These are phyloP conservation scores for Blastomyces gilchristii DNA, from an alignment of 2,329 filamentous ascomycete species.

Conservation along the genomic window DNA sequence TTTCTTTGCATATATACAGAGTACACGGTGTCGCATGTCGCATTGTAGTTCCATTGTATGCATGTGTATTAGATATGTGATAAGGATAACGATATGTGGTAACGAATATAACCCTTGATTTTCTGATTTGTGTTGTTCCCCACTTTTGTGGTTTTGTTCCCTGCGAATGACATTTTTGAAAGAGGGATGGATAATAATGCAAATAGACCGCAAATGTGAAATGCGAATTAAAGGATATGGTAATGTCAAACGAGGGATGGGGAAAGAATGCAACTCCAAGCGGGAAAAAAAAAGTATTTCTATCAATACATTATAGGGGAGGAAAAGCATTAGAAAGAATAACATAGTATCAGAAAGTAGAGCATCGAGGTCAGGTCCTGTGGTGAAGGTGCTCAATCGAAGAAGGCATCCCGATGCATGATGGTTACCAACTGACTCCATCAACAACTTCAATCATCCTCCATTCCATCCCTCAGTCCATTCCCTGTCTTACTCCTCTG, in stretches of 20 bases:
- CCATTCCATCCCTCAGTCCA: neutral
- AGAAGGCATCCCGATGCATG: neutral
- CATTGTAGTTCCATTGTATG: neutral
- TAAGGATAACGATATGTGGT: neutral
- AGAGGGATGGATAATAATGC: neutral
- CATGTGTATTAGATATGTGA: neutral
- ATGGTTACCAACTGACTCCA: neutral
- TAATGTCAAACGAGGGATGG: neutral
- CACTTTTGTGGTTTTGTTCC: neutral
- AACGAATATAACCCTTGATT: neutral
- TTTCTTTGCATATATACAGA: too few relatives aligned
- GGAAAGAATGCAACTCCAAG: neutral
- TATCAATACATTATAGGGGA: constrained; percentile 1
- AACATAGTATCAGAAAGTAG: neutral
- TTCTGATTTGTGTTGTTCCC: neutral
- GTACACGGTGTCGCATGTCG: neutral
- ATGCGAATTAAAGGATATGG: neutral
- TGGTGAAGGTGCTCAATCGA: neutral
- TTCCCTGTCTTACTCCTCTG: neutral
- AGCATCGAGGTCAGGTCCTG: neutral
- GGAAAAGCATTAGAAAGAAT: neutral
- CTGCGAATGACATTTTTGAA: neutral
- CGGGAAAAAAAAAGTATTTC: neutral
- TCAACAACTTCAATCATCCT: neutral
- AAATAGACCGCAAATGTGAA: neutral